Percentiles rank a stretch among this genome's conserved stretches.
phyloP scores from a whole-genome alignment of 75 land plant species.

The Ceratopteris richardii region DNA sequence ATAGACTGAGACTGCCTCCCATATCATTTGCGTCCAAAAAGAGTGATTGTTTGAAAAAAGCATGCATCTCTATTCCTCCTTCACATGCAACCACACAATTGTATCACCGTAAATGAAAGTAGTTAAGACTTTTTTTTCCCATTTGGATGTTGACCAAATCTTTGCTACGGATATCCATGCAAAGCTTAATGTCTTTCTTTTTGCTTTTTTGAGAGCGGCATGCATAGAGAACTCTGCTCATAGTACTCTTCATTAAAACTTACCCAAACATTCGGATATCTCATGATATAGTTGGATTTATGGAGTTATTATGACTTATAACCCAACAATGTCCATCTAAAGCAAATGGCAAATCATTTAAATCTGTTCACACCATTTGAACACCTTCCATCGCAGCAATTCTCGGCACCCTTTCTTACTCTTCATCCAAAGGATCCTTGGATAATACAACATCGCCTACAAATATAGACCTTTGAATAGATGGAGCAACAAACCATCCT shows the following conservation, averaged over 20 bases:
- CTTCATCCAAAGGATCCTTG: conserved; percentile 65
- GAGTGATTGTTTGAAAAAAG: too few species aligned
- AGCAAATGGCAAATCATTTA: conserved; percentile 67
- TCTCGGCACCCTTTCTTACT: conserved; percentile 61
- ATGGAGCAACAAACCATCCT: too few species aligned
- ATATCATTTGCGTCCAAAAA: too few species aligned
- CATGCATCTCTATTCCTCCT: too few species aligned
- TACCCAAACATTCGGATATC: conserved; percentile 81
- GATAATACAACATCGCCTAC: conserved; percentile 89
- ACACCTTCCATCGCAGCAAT: conserved; percentile 93
- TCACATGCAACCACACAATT: too few species aligned
- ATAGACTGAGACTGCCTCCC: too few species aligned
- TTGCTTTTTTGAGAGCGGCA: too few species aligned
- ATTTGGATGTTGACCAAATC: too few species aligned
- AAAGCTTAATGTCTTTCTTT: too few species aligned
- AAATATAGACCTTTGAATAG: conserved; percentile 65
- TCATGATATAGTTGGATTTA: conserved; percentile 80
- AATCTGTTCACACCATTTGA: conserved; percentile 83
- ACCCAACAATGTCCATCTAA: conserved; percentile 92
- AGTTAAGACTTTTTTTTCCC: too few species aligned
- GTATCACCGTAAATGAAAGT: too few species aligned
- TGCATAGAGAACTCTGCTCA: conserved; percentile 68
- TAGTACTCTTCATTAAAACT: conserved; percentile 46
- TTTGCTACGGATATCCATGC: too few species aligned
- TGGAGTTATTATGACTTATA: conserved; percentile 57